Percentiles rank a stretch among this genome's conserved stretches.
Conservation (phyloP, 164 flowering plant genomes). For the Saururus chinensis region DNA sequence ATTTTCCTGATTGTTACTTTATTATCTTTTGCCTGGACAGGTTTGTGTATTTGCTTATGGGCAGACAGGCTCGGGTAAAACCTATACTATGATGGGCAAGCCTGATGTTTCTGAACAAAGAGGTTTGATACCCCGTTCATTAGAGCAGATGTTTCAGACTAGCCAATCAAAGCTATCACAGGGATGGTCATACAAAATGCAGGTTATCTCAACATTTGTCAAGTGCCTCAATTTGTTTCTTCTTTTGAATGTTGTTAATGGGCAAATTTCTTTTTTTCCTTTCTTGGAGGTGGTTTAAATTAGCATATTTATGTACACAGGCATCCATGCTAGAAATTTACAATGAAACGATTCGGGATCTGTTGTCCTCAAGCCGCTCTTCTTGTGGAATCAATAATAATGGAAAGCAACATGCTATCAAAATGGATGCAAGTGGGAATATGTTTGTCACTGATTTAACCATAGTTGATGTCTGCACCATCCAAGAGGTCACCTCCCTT, state of each 20-base stretch:
- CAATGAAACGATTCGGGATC: constrained; percentile 89
- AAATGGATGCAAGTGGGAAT: constrained; percentile 84
- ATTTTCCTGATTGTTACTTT: too few relatives aligned
- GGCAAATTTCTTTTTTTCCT: too few relatives aligned
- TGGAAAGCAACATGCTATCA: constrained; percentile 70
- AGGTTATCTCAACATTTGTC: constrained; percentile 30
- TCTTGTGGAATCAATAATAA: constrained; percentile 27
- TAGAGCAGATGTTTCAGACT: constrained; percentile 86
- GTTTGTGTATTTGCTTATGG: constrained; percentile 99
- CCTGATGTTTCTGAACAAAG: constrained; percentile 59
- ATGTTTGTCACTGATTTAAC: constrained; percentile 89
- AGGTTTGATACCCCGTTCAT: constrained; percentile 85
- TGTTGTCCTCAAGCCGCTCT: constrained; percentile 46
- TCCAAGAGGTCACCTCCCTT: constrained; percentile 73
- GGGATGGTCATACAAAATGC: constrained; percentile 98
- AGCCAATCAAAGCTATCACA: constrained; percentile 59
- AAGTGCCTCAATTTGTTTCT: background rate
- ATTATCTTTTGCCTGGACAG: constrained; percentile 23
- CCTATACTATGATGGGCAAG: constrained; percentile 98
- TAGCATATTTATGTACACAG: constrained; percentile 17
- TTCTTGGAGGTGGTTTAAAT: background rate
- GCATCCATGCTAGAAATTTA: constrained; percentile 94
- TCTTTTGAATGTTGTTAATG: background rate
- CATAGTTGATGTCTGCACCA: constrained; percentile 71
- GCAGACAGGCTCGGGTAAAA: constrained; percentile 97